A percentile compares a stretch with the other conserved stretches of the same genome.
Conservation (phyloP, 2,329 filamentous ascomycete species). For the Exutisphaerella laricina region DNA sequence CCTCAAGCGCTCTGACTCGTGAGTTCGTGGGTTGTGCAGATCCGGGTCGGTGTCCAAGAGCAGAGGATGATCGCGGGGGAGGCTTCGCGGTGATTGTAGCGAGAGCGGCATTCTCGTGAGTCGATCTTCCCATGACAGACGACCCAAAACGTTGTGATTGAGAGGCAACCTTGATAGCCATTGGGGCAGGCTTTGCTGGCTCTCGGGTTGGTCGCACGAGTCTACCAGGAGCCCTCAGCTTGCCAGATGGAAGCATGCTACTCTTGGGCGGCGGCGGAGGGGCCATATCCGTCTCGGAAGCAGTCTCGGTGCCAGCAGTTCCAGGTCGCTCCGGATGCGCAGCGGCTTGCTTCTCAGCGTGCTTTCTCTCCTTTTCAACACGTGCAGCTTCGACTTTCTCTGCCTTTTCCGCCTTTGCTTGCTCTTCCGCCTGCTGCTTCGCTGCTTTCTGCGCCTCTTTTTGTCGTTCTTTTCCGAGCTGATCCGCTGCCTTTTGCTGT, state of each 20-base stretch:
- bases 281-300: conserved; percentile 49
- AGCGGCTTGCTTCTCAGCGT: conserved; percentile 14
- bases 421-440: conserved; percentile 48
- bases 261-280: conserved; percentile 54
- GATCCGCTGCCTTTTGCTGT: conserved; percentile 55
- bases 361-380: conserved; percentile 32
- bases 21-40: conserved; percentile 48
- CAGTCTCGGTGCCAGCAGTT: conserved; percentile 35
- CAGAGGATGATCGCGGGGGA: conserved; percentile 59
- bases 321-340: conserved; percentile 22
- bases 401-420: conserved; percentile 33
- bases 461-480: conserved; percentile 61
- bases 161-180: conserved; percentile 61
- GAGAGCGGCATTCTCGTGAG: conserved; percentile 31
- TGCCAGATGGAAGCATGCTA: conserved; percentile 37
- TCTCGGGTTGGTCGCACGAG: conserved; percentile 40
- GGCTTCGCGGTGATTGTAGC: conserved; percentile 6
- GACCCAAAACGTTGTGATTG: conserved; percentile 34
- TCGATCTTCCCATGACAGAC: conserved; percentile 1
- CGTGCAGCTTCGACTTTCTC: conserved; percentile 35
- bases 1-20: conserved; percentile 54
- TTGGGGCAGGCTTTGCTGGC: conserved; percentile 63
- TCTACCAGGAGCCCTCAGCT: conserved; percentile 32
- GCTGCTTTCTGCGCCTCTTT: conserved; percentile 65
- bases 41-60: conserved; percentile 45